Evolutionary conservation across 1,139 yeast species (phyloP).

Genomic region (Sugiyamaella pinicola): DNA sequence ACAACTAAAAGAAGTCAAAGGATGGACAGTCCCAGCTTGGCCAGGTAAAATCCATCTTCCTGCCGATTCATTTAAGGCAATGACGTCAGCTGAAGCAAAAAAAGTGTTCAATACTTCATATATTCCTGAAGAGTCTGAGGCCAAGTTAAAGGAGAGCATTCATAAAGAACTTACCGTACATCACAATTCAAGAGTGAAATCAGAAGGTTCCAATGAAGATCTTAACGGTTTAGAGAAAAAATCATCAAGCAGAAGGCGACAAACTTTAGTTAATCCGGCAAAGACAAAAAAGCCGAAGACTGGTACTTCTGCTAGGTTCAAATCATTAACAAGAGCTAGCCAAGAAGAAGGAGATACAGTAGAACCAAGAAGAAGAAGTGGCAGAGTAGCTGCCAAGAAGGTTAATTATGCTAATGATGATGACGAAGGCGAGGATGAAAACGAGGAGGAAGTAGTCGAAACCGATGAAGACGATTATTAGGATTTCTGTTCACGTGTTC

Average conservation of each 20-base stretch:
- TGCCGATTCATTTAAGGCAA: slow-evolving; percentile 62
- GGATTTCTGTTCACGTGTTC: not conserved
- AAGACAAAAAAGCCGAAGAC: slow-evolving; percentile 8
- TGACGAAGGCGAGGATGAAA: slow-evolving; percentile 23
- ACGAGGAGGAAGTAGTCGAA: slow-evolving; percentile 9
- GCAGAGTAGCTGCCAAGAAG: slow-evolving; percentile 8
- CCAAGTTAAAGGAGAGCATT: slow-evolving; percentile 24
- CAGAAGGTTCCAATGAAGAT: slow-evolving; percentile 6
- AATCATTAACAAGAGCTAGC: slow-evolving; percentile 13
- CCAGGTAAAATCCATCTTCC: slow-evolving; percentile 76
- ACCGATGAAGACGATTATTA: slow-evolving; percentile 24
- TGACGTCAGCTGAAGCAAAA: slow-evolving; percentile 43
- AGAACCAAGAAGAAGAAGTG: slow-evolving; percentile 13
- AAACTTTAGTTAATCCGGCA: not conserved
- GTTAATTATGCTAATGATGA: slow-evolving; percentile 24
- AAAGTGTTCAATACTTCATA: slow-evolving; percentile 46
- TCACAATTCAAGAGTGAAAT: slow-evolving; percentile 6
- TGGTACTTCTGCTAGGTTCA: slow-evolving; percentile 3
- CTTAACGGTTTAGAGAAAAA: not conserved
- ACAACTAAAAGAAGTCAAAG: slow-evolving; percentile 56
- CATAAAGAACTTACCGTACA: slow-evolving; percentile 10
- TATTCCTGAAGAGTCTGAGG: slow-evolving; percentile 48
- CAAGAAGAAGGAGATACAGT: slow-evolving; percentile 8
- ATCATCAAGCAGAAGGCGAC: not conserved
- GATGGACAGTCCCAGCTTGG: slow-evolving; percentile 77